Conservation (phyloP, 2,329 filamentous ascomycete genomes). For the Botrytis hyacinthi region DNA sequence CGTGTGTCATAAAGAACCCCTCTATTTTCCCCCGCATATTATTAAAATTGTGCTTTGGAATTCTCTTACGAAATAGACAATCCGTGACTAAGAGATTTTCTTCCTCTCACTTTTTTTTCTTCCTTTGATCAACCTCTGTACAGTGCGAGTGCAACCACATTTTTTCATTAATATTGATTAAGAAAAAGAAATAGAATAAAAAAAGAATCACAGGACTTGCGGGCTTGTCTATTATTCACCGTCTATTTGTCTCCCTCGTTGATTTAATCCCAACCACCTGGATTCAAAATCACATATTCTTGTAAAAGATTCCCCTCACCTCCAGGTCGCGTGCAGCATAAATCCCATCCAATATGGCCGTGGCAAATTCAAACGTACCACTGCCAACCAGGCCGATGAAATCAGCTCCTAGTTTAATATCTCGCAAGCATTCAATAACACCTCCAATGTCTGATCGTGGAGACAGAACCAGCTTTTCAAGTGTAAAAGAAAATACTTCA, state of each 20-base stretch:
- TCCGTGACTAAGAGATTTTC: slow-evolving; percentile 20
- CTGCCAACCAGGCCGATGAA: slow-evolving; percentile 18
- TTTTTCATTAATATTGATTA: background rate
- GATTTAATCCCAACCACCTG: slow-evolving; percentile 5
- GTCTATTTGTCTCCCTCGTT: slow-evolving; percentile 12
- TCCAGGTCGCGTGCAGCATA: slow-evolving; percentile 1
- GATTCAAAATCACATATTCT: background rate
- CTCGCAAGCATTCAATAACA: slow-evolving; percentile 22
- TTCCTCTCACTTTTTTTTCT: slow-evolving; percentile 7
- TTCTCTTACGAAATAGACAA: slow-evolving; percentile 20
- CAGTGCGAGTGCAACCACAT: slow-evolving; percentile 20
- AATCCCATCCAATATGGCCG: slow-evolving; percentile 8
- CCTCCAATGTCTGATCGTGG: slow-evolving; percentile 31
- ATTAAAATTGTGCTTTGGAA: slow-evolving; percentile 9
- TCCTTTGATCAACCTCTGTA: slow-evolving; percentile 19
- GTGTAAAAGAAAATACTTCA: slow-evolving; percentile 34
- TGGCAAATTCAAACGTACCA: slow-evolving; percentile 16
- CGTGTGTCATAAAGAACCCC: slow-evolving; percentile 3
- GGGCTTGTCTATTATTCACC: slow-evolving; percentile 8
- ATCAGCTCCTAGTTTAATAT: slow-evolving; percentile 12
- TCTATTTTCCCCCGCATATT: slow-evolving; percentile 15
- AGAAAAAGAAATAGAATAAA: background rate
- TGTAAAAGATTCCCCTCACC: slow-evolving; percentile 8
- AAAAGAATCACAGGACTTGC: background rate
- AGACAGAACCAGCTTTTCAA: slow-evolving; percentile 38